phyloP scores from a whole-genome alignment of 768 basidiomycete species.

The Scleroderma citrinum region DNA sequence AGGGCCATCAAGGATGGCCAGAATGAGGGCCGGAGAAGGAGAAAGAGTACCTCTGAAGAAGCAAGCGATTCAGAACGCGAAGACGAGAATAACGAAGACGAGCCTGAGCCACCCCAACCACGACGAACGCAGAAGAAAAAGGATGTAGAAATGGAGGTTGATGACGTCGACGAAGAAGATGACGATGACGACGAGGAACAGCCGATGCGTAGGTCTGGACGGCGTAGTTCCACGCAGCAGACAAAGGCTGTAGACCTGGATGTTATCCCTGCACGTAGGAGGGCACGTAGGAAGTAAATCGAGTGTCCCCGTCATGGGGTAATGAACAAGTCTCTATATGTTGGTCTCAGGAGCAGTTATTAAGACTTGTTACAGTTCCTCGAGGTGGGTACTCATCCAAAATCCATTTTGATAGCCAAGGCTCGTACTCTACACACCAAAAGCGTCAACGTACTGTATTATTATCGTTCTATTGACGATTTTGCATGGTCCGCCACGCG shows the following conservation, averaged over 20 bases:
- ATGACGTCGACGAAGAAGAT: no score
- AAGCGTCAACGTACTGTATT: background rate
- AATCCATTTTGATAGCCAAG: conserved; percentile 37
- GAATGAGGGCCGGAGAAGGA: conserved; percentile 37
- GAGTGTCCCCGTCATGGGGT: no score
- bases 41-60: conserved; percentile 27
- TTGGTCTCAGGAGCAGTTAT: no score
- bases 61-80: conserved; percentile 39
- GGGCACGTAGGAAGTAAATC: no score
- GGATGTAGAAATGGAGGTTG: conserved; percentile 36
- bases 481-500: conserved; percentile 27
- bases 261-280: no score
- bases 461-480: background rate
- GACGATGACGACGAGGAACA: conserved; percentile 34
- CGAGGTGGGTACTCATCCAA: conserved; percentile 33
- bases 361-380: no score
- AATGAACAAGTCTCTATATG: no score
- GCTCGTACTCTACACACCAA: conserved; percentile 52
- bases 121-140: conserved; percentile 25
- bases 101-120: conserved; percentile 24
- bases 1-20: conserved; percentile 59
- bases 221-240: conserved; percentile 14
- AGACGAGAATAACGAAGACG: conserved; percentile 35
- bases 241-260: no score
- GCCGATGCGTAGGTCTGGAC: conserved; percentile 12